Evolutionary conservation across 495 filamentous ascomycete species (phyloP), one percentile per base, ranked within the genome.

Genomic region (Aspergillus sparsus): DNA sequence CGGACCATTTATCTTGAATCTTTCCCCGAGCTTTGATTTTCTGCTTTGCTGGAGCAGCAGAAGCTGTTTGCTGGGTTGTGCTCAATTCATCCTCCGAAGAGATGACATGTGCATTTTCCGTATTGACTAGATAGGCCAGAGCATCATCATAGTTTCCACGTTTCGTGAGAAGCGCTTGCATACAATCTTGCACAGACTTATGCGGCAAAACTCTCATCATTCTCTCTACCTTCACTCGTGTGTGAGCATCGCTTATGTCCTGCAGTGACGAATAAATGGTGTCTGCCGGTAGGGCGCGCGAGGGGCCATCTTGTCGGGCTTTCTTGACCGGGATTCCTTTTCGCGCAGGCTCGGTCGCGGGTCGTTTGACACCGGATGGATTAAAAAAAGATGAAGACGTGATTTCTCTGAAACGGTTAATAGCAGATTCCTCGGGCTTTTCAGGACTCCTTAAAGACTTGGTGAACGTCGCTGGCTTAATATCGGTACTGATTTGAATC

Each of bases 401-500:
- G 10, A 85, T 78, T 53, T 83, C 74, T 55, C 75, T 78, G 54
- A 85, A 83, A 0, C 71, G 69, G 58, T 76, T 71, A 46, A 74
- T 61, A 16, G 77, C 69, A 4, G 76, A 75, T 49, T 77, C 72
- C 12, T 68, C 66, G n/a, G 74, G 60, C 53, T 74, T 79, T 12
- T 77, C 71, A 5, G 75, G 72, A 41, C 64, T 75, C 21, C 68
- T 72, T 35, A 69, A 63, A 5, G 66, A 61, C 44, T 73, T 73
- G 31, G 71, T 71, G 62, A 92, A 90, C 42, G 77, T 85, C 0
- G 88, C 82, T 8, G 90, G 89, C 53, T 85, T 85, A 62, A 95
- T 92, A 55, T 90, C 87, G 4, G 83, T 82, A 37, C 72, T 57
- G 34, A 64, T 73, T 34, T 75, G 72, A 41, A 62, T 69, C 32